Base-by-base conservation (phyloP, 2,329 filamentous ascomycete genomes). In the Exophiala sp. region DNA sequence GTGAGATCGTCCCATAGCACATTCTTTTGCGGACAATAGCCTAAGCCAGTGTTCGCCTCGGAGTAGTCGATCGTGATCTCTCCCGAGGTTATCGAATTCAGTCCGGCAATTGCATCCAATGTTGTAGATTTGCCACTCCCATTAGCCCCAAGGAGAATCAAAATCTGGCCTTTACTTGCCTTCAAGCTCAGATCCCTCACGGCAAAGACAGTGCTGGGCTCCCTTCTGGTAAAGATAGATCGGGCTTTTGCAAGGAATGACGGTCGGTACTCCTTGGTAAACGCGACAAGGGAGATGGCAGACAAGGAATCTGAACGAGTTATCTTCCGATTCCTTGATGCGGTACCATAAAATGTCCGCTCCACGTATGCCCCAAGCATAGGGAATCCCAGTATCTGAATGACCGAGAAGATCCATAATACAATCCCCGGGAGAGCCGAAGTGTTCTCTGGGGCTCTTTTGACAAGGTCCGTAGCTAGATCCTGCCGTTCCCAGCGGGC, bases 121-220 rank as follows among this genome's bases (percentile, higher is more conserved):
- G 89, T 95, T 0, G 90, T 95, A 46, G 83, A 89, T 66, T 96
- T 96, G 29, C 90, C 90, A 60, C 83, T 88, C 14, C 90, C 90
- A 64, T 96, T 96, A 4, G 89, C 88, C 30, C 90, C 90, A 0
- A 96, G 76, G 0, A 96, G 73, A 1, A 90, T 86, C 63, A 94
- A 78, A 45, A 96, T 95, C 60, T 95, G 84, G 1, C 90, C 90
- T 56, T 82, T 80, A 2, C 79, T 75, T 2, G 87, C 86, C 14
- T 78, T 76, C 41, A 96, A 73, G 44, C 77, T 84, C 30, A 96
- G 71, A 34, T 82, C 73, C 52, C 88, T 76, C 34, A 96, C 88
- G 2, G 90, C 90, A n/a, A 83, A 68, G 0, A 95, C 88, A 0
- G 81, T 81, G 30, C 83, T 77, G n/a, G 75, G 76, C 6, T 62